Evolutionary conservation across 495 filamentous ascomycete genomes (phyloP).

Genomic region (Xylaria scruposa): DNA sequence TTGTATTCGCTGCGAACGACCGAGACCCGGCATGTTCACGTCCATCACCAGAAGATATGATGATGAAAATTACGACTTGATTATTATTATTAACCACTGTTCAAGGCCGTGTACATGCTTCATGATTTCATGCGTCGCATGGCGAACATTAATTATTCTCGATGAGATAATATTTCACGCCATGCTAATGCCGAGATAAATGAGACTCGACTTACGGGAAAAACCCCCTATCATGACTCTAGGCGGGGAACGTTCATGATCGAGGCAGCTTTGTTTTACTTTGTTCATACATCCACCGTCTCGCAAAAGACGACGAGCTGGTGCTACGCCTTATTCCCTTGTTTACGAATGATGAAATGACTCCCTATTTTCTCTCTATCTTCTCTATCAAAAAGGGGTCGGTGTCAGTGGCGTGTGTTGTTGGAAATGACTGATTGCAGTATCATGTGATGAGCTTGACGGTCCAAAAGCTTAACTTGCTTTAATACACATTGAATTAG

Average conservation of each 20-base stretch:
- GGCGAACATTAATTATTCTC: conserved; percentile 42
- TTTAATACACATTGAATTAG: conserved; percentile 46
- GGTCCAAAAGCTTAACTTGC: conserved; percentile 40
- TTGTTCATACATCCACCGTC: conserved; percentile 39
- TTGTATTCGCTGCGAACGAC: conserved; percentile 47
- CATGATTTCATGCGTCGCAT: conserved; percentile 44
- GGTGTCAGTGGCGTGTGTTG: conserved; percentile 43
- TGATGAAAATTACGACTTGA: conserved; percentile 52
- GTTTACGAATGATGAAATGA: conserved; percentile 47
- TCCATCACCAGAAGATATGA: conserved; percentile 40
- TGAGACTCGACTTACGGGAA: conserved; percentile 39
- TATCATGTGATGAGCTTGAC: conserved; percentile 48
- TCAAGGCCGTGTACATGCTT: conserved; percentile 43
- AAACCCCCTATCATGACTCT: conserved; percentile 38
- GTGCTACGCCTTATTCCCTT: conserved; percentile 37
- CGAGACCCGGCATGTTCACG: conserved; percentile 42
- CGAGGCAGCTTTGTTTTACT: conserved; percentile 41
- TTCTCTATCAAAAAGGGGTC: conserved; percentile 42
- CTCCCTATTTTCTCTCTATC: conserved; percentile 39
- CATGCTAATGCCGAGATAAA: conserved; percentile 37
- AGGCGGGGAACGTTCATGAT: conserved; percentile 44
- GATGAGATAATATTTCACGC: conserved; percentile 30
- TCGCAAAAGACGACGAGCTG: conserved; percentile 30
- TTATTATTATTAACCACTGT: conserved; percentile 46
- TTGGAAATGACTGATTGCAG: conserved; percentile 46